Evolutionary conservation across 805 yeast genomes (phyloP), one percentile per base, ranked within the genome.

Genomic region (Danielia oregonensis): DNA sequence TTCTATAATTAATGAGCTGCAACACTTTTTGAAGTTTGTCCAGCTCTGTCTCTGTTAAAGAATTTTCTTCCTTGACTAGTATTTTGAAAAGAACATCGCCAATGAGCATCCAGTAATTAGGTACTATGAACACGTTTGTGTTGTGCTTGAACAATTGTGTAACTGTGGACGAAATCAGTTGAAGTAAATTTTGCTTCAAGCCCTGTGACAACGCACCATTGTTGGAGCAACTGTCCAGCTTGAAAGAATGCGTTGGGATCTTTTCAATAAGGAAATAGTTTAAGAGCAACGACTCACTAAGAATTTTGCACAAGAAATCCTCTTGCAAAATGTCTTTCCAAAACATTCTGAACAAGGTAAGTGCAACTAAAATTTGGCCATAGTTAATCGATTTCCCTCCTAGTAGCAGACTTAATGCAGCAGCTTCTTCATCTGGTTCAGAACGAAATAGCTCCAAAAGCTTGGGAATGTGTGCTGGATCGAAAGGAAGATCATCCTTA

Each of bases 311-410:
- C 14, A 82, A 54, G 43, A 72, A 73, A 29, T 81, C 86, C 4
- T 62, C 52, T 25, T 67, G 63, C 3, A 79, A 57, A 2, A 86
- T 59, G 32, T 81, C 83, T 34, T 65, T 64, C 96, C 96, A 88
- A 48, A 85, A 83, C 16, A 80, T 63, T 39, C 77, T 72, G 5
- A 83, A 54, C 3, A 85, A 61, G 3, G 84, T 68, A 12, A 67
- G 39, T 3, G 60, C 54, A 10, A 59, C 48, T 22, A 68, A 49
- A 25, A 62, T 46, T 36, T 54, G 67, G 10, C 70, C 71, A 30
- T 49, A 57, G 41, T 63, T 59, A 7, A 65, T 26, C 4, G 55
- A 38, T n/a, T 26, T 24, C 13, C 24, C 22, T 15, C 17, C 26
- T 4, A 43, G 16, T 2, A 40, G 33, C 6, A 22, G 18, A 1